phyloP scores from a whole-genome alignment of 768 basidiomycete species.

The Dendrothele bispora region DNA sequence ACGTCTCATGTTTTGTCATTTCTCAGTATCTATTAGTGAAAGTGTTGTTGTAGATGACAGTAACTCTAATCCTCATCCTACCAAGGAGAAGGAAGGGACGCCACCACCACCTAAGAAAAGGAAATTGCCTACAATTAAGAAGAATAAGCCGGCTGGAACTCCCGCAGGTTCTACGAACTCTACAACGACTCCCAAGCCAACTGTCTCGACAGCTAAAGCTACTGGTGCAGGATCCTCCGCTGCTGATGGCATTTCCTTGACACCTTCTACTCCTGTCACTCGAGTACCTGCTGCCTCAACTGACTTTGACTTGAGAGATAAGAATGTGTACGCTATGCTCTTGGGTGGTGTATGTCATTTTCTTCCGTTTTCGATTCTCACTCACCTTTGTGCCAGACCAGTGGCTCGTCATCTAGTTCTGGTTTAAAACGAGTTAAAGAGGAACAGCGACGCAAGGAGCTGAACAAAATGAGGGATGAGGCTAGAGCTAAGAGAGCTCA shows the following conservation, averaged over 20 bases:
- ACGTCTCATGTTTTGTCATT: too few species aligned
- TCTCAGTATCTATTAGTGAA: neutral
- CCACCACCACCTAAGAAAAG: constrained; percentile 53
- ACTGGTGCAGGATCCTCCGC: too few species aligned
- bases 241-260: constrained; percentile 12
- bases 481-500: constrained; percentile 54
- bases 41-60: constrained; percentile 5
- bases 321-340: constrained; percentile 60
- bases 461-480: constrained; percentile 71
- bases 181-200: constrained; percentile 20
- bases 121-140: constrained; percentile 70
- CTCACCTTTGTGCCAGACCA: constrained; percentile 28
- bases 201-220: constrained; percentile 22
- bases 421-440: constrained; percentile 51
- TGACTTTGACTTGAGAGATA: constrained; percentile 65
- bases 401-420: constrained; percentile 43
- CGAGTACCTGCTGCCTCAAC: constrained; percentile 46
- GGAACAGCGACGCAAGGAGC: constrained; percentile 68
- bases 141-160: constrained; percentile 45
- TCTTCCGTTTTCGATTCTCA: neutral
- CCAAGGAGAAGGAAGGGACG: constrained; percentile 29
- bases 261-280: constrained; percentile 19
- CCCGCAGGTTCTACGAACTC: constrained; percentile 28
- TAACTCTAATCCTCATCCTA: constrained; percentile 21
- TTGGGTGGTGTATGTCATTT: constrained; percentile 51